phyloP scores from a whole-genome alignment of 2,329 filamentous ascomycete genomes.

The Venturia nashicola region DNA sequence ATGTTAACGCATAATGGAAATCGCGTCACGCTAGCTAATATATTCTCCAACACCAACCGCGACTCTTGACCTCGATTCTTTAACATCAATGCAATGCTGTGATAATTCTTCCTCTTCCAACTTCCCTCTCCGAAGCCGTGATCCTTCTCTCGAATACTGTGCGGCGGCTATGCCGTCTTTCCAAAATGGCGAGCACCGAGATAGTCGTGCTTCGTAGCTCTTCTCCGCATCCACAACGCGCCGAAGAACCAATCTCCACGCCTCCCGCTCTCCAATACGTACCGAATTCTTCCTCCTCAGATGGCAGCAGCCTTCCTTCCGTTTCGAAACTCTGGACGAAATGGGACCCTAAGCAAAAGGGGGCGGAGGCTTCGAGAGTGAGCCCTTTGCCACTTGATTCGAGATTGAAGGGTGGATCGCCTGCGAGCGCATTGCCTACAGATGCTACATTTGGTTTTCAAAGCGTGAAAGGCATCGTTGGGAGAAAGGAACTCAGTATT shows the following conservation, averaged over 20 bases:
- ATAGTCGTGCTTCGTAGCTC: slow-evolving; percentile 1
- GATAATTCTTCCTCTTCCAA: not conserved
- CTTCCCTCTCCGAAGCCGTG: not conserved
- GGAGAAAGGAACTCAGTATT: not conserved
- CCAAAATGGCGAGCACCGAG: not conserved
- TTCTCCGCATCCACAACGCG: not conserved
- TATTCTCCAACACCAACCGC: not conserved
- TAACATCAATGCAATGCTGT: not conserved
- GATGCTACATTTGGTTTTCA: not conserved
- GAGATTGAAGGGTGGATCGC: not conserved
- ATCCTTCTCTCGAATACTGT: not conserved
- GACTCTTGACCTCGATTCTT: not conserved
- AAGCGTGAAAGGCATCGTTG: not conserved
- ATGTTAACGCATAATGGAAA: not conserved
- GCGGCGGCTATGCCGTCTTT: not conserved
- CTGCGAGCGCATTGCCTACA: not conserved
- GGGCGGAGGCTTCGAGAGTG: not conserved
- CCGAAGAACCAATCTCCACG: not conserved
- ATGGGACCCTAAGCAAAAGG: not conserved
- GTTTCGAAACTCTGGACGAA: not conserved
- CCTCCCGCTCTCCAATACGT: not conserved
- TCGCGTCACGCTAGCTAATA: not conserved
- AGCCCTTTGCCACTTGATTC: not conserved
- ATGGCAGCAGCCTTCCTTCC: not conserved
- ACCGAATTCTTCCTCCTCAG: not conserved